Percentiles rank a stretch among this genome's conserved stretches.
These are phyloP conservation scores for Cyclocybe aegerita DNA, from an alignment of 768 basidiomycete species.

Conservation along the genomic window DNA sequence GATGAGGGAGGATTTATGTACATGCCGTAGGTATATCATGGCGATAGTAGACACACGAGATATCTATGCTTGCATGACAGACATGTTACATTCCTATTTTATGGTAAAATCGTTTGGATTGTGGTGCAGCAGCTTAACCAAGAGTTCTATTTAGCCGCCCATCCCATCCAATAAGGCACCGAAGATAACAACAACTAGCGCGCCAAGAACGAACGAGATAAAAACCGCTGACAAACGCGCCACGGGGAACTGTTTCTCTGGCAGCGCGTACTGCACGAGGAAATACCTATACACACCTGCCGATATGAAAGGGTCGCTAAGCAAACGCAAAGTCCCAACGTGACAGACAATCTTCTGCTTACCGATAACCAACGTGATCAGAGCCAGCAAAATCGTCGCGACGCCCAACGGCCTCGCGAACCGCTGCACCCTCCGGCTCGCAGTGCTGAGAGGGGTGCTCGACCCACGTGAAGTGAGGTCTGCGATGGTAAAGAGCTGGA, in stretches of 20 bases:
- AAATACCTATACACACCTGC: constrained; percentile 18
- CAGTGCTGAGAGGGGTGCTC: background rate
- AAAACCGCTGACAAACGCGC: background rate
- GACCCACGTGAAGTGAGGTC: constrained; percentile 10
- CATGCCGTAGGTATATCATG: too few relatives aligned
- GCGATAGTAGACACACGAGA: too few relatives aligned
- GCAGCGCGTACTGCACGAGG: background rate
- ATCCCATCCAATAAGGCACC: background rate
- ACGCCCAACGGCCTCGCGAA: constrained; percentile 21
- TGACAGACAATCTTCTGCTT: constrained; percentile 1
- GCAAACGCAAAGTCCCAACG: background rate
- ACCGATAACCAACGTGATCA: constrained; percentile 19
- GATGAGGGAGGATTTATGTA: too few relatives aligned
- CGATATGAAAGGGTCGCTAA: background rate
- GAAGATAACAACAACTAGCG: background rate
- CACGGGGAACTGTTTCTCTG: background rate
- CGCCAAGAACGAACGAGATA: background rate
- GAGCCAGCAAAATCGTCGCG: constrained; percentile 11
- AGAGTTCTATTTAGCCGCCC: background rate
- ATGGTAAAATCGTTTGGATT: too few relatives aligned
- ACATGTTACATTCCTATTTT: too few relatives aligned
- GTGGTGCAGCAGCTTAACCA: too few relatives aligned
- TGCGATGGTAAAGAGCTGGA: constrained; percentile 24
- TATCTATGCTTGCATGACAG: too few relatives aligned
- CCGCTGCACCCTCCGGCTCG: constrained; percentile 10